These are phyloP conservation scores for Phanerochaete sordida DNA, from an alignment of 768 basidiomycete species.

Conservation along the genomic window DNA sequence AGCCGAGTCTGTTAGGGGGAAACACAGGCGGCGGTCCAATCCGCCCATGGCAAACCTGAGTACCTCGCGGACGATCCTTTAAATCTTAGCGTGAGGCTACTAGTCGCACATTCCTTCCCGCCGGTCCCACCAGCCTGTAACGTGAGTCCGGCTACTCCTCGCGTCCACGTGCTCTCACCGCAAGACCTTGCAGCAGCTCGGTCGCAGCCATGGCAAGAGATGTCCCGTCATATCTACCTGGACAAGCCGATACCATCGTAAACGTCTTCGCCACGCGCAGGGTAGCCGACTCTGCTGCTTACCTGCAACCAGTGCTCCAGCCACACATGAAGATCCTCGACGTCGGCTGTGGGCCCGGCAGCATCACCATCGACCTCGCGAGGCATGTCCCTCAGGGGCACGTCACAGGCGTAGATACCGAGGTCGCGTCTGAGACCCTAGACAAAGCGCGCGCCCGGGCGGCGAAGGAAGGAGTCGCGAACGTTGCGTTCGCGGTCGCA, in stretches of 20 bases:
- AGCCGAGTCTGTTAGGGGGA: no score
- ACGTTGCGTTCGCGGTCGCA: conserved; percentile 36
- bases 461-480: conserved; percentile 25
- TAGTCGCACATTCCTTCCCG: no score
- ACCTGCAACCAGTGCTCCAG: conserved; percentile 34
- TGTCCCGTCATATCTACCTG: background rate
- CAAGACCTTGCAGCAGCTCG: no score
- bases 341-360: conserved; percentile 50
- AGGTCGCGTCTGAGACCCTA: conserved; percentile 26
- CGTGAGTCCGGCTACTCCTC: no score
- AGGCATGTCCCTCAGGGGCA: conserved; percentile 34
- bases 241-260: background rate
- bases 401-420: conserved; percentile 42
- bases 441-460: conserved; percentile 31
- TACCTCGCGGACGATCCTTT: no score
- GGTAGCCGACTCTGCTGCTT: conserved; percentile 28
- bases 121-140: no score
- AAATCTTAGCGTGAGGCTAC: no score
- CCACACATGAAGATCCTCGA: conserved; percentile 43
- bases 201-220: background rate
- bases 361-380: conserved; percentile 44
- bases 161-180: no score
- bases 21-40: no score
- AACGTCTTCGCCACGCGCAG: conserved; percentile 24
- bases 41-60: no score